Base-by-base conservation (phyloP, 148 eudicot species). In the Limonium bicolor region DNA sequence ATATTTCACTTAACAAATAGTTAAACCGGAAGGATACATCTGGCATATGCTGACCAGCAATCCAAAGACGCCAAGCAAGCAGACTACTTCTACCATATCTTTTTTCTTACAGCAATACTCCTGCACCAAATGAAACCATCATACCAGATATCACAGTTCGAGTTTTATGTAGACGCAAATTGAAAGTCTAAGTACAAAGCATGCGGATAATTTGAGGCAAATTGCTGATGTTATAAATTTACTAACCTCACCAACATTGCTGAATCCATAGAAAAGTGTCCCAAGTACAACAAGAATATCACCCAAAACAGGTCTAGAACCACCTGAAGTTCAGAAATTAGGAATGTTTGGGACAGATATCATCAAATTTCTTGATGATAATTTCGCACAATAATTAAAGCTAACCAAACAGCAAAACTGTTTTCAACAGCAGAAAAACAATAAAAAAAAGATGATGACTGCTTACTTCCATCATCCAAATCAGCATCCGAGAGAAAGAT, bases 221-320 rank as follows among this genome's bases (percentile, higher is more conserved):
- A n/a, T n/a, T n/a, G n/a, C n/a, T n/a, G n/a, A n/a, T n/a, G n/a
- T n/a, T n/a, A n/a, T n/a, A n/a, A n/a, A n/a, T n/a, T n/a, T 28
- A 50, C 65, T 17, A 19, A 83, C 97, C 86, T 77, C 71, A 18
- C 92, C 94, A 59, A 88, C 97, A 59, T 88, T 83, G 70, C 92
- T 88, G 51, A 80, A 31, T 18, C 86, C 79, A 37, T 50, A 77
- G 47, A 80, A 80, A 31, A 88, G 18, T 43, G 97, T 74, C 48
- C 77, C 97, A 27, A 34, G 69, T 20, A 76, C 74, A 37, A 83
- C 87, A 57, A 88, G 69, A 48, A 65, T 25, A 59, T 88, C 97
- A 2, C 97, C 97, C 11, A 88, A 48, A 48, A 88, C 60, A 56
- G 97, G 97, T 27, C 42, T 72, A 35, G 92, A 71, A 41, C 97